Evolutionary conservation across 1,284 basidiomycete species (phyloP), one percentile per base, ranked within the genome.

Genomic region (Apiotrichum laibachii): DNA sequence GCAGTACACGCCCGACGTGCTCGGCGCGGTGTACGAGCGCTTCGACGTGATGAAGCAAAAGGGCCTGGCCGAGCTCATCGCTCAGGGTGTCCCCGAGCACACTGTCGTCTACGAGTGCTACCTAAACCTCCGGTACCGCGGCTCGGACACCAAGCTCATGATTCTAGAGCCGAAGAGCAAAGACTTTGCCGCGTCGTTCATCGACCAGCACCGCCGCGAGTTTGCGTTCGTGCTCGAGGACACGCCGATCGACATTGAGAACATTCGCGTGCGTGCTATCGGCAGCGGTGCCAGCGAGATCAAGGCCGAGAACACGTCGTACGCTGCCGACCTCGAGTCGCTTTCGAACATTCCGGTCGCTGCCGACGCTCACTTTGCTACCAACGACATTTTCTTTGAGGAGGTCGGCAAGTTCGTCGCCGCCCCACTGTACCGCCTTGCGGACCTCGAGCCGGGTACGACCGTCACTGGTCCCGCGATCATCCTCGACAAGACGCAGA

Each of bases 51-150:
- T 74, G 16, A 67, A 69, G n/a, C 13, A 52, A 7, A 55, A 84
- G n/a, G 90, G 92, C 1, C 80, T 78, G 44, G 74, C 76, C 2
- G 89, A 91, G 68, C 82, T 97, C 19, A 71, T 79, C 57, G 81
- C 81, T 21, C 92, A 97, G 76, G 94, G 94, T 1, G 96, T 96
- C 75, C 82, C 85, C 61, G 83, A 80, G 10, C 81, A 85, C 2
- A 83, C 86, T n/a, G 85, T 96, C 50, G 79, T 81, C 48, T 78
- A 87, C 5, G 92, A 96, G 73, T 83, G 52, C 12, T 75, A 72
- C 60, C 62, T 74, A 43, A 75, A 73, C 65, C 66, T 68, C 48
- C 62, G 71, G 40, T 76, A 75, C 61, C 53, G 63, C 18, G 74
- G 74, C 0, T 68, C 73, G 4, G 65, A 64, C 5, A 75, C 74